A percentile compares a stretch with the other conserved stretches of the same genome.
Evolutionary conservation across 306 rosid species (phyloP).

Genomic region (apple (Malus domestica)): ASM211411v1 NC_041798.1:41573001-41573500

Average conservation of each 20-base stretch:
- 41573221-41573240: accelerated
- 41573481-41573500: not conserved
- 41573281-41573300: accelerated
- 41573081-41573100: not conserved
- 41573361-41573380: accelerated
- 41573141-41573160: not conserved
- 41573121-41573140: no score
- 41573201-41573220: no score
- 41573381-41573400: no score
- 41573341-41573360: no score
- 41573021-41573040: not conserved
- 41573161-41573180: not conserved
- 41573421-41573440: slow-evolving; percentile 1
- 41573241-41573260: no score
- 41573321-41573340: no score
- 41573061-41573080: not conserved
- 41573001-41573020: not conserved
- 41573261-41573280: no score
- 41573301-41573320: no score
- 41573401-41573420: not conserved
- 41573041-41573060: not conserved
- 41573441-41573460: not conserved
- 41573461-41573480: not conserved
- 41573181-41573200: slow-evolving; percentile 1
- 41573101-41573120: no score